Conservation (phyloP, 805 yeast species). For the Wickerhamomyces rabaulensis region DNA sequence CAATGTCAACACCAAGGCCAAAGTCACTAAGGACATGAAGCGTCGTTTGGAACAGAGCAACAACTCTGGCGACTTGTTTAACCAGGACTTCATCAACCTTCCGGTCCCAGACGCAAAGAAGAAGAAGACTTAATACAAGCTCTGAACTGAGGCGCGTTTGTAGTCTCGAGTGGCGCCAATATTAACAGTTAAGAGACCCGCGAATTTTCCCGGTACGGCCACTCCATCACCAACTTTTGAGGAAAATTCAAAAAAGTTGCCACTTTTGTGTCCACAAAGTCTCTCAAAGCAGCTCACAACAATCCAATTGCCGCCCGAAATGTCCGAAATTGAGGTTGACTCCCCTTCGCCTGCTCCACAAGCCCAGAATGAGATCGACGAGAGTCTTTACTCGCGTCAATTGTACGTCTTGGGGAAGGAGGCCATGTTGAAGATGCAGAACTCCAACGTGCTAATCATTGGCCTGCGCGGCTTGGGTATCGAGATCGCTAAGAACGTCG, state of each 20-base stretch:
- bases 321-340: constrained; percentile 38
- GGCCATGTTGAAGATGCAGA: constrained; percentile 96
- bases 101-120: constrained; percentile 6
- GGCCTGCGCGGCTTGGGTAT: constrained; percentile 92
- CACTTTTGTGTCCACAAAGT: neutral
- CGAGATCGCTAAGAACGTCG: constrained; percentile 95
- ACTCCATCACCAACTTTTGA: neutral
- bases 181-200: too few relatives aligned
- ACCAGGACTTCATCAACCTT: constrained; percentile 16
- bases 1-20: constrained; percentile 47
- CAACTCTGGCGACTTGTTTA: constrained; percentile 14
- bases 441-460: constrained; percentile 83
- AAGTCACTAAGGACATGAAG: constrained; percentile 58
- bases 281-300: neutral
- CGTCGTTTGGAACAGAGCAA: constrained; percentile 31
- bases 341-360: constrained; percentile 27
- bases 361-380: constrained; percentile 63
- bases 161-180: too few relatives aligned
- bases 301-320: neutral
- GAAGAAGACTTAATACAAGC: constrained; percentile 4
- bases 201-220: neutral
- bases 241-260: neutral
- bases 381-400: constrained; percentile 93
- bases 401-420: constrained; percentile 94
- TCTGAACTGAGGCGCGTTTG: too few relatives aligned